Base-by-base conservation (phyloP, 169 alveolate genomes). In the Plasmodium falciparum region DNA sequence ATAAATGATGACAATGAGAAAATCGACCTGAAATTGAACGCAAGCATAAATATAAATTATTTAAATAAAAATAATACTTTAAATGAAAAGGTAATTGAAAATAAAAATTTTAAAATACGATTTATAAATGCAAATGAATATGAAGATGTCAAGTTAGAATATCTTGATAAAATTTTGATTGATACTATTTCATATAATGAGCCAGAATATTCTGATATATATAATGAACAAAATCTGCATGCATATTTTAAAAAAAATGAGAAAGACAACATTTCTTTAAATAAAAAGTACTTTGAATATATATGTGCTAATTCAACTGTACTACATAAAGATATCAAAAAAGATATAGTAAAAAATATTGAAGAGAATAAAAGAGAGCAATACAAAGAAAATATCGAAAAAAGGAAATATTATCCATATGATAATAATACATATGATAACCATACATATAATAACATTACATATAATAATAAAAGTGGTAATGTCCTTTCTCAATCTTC, bases 191-290 rank as follows among this genome's bases (percentile, higher is more conserved):
- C 89, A 7, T 59, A 76, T 4, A 76, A 76, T 66, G 89, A 76
- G 20, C 89, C 89, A 5, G 71, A 76, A 15, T 76, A 76, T 58
- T 47, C 49, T 24, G 89, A 76, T 43, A 76, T 76, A 50, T 76
- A 76, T 45, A 76, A 52, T 24, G 76, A 76, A 43, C 12, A 29
- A 49, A 76, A 66, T 45, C 67, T 76, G 7, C 52, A 69, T 76
- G 65, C 89, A 11, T 76, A 76, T 66, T 76, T 76, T 43, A 71
- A n/a, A 56, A 76, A 76, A 58, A 76, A 76, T 20, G 45, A 76
- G 65, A 56, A 50, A 15, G 89, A 76, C 56, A 15, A 47, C 15
- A 12, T 69, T 7, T 12, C 13, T 69, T 22, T 26, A 9, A 76
- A 71, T 45, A 69, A 50, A 24, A 59, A 63, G 39, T 58, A 76